Conservation (phyloP, 2,329 filamentous ascomycete genomes). For the Aspergillus felis region DNA sequence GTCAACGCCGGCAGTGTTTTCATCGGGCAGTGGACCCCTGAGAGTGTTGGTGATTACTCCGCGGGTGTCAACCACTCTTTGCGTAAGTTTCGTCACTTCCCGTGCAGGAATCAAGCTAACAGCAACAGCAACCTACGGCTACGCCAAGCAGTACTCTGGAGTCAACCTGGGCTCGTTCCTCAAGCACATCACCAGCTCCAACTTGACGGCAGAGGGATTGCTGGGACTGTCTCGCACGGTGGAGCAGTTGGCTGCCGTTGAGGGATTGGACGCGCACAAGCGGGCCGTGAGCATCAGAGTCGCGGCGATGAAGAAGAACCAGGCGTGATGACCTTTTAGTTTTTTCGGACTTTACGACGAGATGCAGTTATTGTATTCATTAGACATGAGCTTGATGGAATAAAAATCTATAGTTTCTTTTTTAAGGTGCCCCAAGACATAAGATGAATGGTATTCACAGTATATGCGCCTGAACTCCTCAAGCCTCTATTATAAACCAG, state of each 20-base stretch:
- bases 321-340: neutral
- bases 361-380: neutral
- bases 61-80: conserved; percentile 96
- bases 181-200: conserved; percentile 95
- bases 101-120: conserved; percentile 16
- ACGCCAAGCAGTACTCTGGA: conserved; percentile 96
- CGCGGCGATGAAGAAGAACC: conserved; percentile 37
- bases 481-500: neutral
- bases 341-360: neutral
- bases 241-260: conserved; percentile 91
- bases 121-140: conserved; percentile 81
- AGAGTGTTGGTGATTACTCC: conserved; percentile 96
- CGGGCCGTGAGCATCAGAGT: conserved; percentile 65
- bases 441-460: neutral
- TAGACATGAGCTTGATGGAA: neutral
- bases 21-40: conserved; percentile 91
- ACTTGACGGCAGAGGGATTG: conserved; percentile 80
- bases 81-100: conserved; percentile 59
- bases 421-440: neutral
- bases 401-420: neutral
- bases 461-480: neutral
- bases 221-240: conserved; percentile 82
- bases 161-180: conserved; percentile 95
- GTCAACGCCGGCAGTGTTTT: conserved; percentile 96
- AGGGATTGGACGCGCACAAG: conserved; percentile 90